Conservation (phyloP, 1,284 basidiomycete species). For the Ganoderma lingzhi region DNA sequence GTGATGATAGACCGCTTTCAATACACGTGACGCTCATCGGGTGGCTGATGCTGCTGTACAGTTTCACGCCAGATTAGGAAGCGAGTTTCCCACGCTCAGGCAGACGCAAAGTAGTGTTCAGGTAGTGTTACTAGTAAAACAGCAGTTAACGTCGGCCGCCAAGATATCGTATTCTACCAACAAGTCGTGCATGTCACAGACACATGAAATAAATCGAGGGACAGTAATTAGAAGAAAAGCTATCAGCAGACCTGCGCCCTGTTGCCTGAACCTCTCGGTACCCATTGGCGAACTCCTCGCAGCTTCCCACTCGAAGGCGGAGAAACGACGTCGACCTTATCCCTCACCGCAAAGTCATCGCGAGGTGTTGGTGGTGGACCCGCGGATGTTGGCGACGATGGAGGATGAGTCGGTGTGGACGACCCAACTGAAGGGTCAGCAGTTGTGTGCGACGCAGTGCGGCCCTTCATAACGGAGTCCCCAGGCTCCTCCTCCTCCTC, state of each 20-base stretch:
- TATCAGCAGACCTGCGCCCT: conserved; percentile 34
- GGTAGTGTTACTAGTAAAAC: too few species aligned
- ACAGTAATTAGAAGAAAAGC: conserved; percentile 25
- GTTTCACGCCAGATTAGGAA: conserved; percentile 38
- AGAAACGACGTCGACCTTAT: conserved; percentile 17
- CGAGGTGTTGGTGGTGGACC: conserved; percentile 42
- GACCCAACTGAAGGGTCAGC: conserved; percentile 40
- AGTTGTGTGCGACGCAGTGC: conserved; percentile 42
- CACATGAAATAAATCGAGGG: conserved; percentile 9
- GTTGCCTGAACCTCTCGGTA: conserved; percentile 29
- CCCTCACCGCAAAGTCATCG: conserved; percentile 26
- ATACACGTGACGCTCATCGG: conserved; percentile 37
- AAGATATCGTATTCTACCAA: conserved; percentile 14
- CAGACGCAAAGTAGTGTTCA: too few species aligned
- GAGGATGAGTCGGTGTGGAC: conserved; percentile 45
- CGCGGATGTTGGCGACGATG: conserved; percentile 40
- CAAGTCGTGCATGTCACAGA: not conserved
- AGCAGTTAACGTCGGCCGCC: not conserved
- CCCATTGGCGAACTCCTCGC: conserved; percentile 58
- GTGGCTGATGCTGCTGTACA: conserved; percentile 55
- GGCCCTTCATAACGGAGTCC: conserved; percentile 42
- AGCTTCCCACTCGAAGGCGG: conserved; percentile 50
- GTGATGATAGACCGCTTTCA: conserved; percentile 28
- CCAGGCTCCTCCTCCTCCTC: conserved; percentile 55
- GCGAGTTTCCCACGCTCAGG: not conserved